Evolutionary conservation across 306 rosid genomes (phyloP), one percentile per base, ranked within the genome.

Genomic region (Gastrolobium bilobum): DNA sequence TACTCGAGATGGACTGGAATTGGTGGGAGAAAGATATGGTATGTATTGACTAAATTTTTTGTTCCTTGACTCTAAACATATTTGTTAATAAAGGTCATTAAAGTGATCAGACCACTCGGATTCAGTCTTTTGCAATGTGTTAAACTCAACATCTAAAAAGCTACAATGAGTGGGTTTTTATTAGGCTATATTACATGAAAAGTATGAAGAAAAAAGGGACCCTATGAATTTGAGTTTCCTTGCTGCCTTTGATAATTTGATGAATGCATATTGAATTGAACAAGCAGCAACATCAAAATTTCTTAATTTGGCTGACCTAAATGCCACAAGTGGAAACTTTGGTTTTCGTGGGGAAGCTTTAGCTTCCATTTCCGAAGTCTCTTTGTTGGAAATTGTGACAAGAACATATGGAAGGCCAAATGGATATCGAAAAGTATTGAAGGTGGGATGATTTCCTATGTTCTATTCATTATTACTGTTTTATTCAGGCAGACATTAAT

Each of bases 301-400:
- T 76, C 90, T 81, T 20, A 78, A 75, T 83, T 85, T 82, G 75
- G 82, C 75, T 75, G 91, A 84, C 81, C 73, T 62, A 82, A 79
- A 87, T 82, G 68, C 81, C 57, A 79, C 76, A 29, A 77, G 82
- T 48, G 81, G 57, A 81, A 87, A 84, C 86, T 93, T 93, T n/a
- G 99, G 98, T 63, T 95, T 87, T 71, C 91, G 91, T 54, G 99
- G 99, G 78, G 97, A 95, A 81, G 91, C 98, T 73, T 81, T 95
- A 88, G 98, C 99, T 84, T 95, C 98, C 75, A 91, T 95, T 81
- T 91, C 97, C 0, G 97, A 93, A 43, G 79, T 93, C 20, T 90
- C 99, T 3, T 76, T 95, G 86, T 69, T 93, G 83, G 98, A 95
- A 83, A 89, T 95, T 65, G 84, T 93, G 64, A 88, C 99, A 60